Conservation (phyloP, 2,329 filamentous ascomycete species). For the Cercospora brassicicola region DNA sequence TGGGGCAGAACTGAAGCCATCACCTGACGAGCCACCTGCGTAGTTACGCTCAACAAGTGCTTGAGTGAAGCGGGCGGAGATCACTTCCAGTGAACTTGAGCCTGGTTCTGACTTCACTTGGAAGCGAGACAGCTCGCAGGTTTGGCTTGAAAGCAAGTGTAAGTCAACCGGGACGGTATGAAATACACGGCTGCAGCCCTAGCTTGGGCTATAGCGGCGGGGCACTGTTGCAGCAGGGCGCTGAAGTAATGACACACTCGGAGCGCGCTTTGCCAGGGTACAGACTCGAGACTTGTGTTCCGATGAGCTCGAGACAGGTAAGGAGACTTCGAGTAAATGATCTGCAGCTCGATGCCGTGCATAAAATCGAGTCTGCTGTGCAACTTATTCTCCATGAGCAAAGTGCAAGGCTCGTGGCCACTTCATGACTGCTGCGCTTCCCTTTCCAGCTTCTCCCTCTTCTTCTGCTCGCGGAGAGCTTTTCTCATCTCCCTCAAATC, state of each 20-base stretch:
- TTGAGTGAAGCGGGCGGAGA: not conserved
- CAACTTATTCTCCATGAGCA: not conserved
- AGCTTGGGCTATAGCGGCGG: no score
- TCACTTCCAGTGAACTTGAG: not conserved
- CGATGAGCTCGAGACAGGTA: not conserved
- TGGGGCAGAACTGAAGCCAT: not conserved
- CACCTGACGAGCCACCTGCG: not conserved
- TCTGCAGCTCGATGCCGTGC: not conserved
- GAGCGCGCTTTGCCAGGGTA: no score
- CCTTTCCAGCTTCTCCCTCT: slow-evolving; percentile 58
- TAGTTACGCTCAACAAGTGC: not conserved
- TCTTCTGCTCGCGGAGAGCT: slow-evolving; percentile 67
- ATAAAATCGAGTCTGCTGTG: not conserved
- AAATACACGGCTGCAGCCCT: no score
- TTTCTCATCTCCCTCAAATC: slow-evolving; percentile 78
- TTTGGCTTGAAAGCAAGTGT: not conserved
- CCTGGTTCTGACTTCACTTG: not conserved
- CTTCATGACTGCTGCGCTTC: not conserved
- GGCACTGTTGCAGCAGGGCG: no score
- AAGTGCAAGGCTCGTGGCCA: no score
- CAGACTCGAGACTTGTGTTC: no score
- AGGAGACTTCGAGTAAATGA: not conserved
- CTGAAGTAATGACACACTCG: no score
- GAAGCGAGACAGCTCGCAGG: not conserved
- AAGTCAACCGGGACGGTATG: no score